Conservation (phyloP, 495 filamentous ascomycete species). For the Apodospora peruviana region DNA sequence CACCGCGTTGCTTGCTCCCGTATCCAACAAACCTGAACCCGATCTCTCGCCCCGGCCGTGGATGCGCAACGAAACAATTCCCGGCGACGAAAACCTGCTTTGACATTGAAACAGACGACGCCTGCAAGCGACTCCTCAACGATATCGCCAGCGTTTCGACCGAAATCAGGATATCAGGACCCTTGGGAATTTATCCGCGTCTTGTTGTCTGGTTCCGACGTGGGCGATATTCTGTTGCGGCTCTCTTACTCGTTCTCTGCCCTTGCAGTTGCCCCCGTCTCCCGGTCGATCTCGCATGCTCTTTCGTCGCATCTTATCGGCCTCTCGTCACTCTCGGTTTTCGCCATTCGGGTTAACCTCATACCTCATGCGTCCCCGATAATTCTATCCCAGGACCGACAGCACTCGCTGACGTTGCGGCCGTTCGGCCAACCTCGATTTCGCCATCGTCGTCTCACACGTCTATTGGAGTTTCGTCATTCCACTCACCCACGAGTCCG, state of each 20-base stretch:
- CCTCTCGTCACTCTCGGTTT: not conserved
- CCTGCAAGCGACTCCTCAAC: conserved; percentile 10
- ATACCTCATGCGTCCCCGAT: conserved; percentile 28
- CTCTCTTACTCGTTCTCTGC: conserved; percentile 3
- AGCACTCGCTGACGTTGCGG: conserved; percentile 1
- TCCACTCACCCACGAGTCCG: not conserved
- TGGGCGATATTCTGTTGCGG: conserved; percentile 2
- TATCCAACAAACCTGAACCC: not conserved
- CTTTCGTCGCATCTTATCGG: conserved; percentile 17
- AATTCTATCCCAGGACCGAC: not conserved
- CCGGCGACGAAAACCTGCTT: conserved; percentile 20
- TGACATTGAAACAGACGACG: conserved; percentile 16
- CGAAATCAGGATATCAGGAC: conserved; percentile 12
- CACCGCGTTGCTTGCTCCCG: too few relatives aligned
- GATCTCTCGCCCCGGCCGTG: not conserved
- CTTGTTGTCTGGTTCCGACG: conserved; percentile 1
- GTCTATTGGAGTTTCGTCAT: conserved; percentile 8
- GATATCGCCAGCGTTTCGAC: conserved; percentile 15
- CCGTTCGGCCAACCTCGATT: conserved; percentile 1
- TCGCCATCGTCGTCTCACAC: conserved; percentile 15
- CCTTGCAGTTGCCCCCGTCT: conserved; percentile 3
- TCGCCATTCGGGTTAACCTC: conserved; percentile 24
- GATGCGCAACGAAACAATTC: conserved; percentile 12
- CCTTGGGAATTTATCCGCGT: conserved; percentile 13
- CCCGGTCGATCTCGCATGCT: conserved; percentile 19